Evolutionary conservation across 768 basidiomycete genomes (phyloP).

Genomic region (Mycena pura): DNA sequence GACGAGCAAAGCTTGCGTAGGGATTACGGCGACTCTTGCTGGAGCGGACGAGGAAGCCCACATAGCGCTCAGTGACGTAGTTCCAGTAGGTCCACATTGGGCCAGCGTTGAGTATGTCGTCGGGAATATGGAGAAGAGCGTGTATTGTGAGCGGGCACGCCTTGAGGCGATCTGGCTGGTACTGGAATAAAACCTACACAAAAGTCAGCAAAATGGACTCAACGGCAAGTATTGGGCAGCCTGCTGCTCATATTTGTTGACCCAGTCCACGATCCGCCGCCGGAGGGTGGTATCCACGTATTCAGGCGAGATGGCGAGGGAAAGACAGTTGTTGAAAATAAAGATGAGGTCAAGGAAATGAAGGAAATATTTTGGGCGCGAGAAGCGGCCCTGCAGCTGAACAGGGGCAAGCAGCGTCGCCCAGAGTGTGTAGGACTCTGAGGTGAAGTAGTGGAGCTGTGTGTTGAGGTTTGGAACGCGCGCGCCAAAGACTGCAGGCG

Average conservation of each 20-base stretch:
- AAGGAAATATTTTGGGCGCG: background rate
- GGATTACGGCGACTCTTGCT: background rate
- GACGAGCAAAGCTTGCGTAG: constrained; percentile 2
- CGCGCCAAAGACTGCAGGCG: background rate
- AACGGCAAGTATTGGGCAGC: no score
- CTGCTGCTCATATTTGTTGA: background rate
- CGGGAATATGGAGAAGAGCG: no score
- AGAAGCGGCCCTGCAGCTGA: background rate
- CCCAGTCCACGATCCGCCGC: background rate
- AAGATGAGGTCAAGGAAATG: background rate
- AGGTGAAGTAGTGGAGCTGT: background rate
- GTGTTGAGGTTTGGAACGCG: background rate
- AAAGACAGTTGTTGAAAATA: background rate
- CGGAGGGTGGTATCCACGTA: background rate
- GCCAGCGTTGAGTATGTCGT: no score
- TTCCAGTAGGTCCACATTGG: no score
- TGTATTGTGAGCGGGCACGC: background rate
- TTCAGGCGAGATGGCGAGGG: background rate
- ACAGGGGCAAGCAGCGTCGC: background rate
- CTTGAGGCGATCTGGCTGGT: background rate
- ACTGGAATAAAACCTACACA: background rate
- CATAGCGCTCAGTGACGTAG: no score
- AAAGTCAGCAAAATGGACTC: background rate
- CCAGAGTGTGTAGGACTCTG: background rate
- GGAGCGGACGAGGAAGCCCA: background rate